phyloP scores from a whole-genome alignment of 305 asterid genomes.

The Fraxinus baroniana region DNA sequence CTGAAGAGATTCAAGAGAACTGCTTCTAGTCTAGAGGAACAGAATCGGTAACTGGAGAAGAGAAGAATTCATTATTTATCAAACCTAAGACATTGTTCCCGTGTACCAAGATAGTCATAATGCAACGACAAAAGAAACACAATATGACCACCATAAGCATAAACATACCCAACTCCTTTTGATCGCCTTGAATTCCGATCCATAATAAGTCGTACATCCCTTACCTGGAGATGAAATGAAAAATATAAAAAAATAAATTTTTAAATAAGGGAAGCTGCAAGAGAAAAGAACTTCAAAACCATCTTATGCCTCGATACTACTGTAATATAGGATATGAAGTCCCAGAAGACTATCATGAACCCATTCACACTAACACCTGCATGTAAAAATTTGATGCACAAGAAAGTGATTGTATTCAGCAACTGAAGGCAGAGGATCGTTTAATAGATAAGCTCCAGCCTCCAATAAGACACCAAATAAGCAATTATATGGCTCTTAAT shows the following conservation, averaged over 20 bases:
- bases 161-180: constrained; percentile 97
- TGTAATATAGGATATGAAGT: neutral
- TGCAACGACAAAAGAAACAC: neutral
- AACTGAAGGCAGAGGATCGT: neutral
- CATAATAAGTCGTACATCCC: constrained; percentile 95
- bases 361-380: neutral
- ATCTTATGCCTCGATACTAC: neutral
- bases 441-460: neutral
- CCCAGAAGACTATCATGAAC: neutral
- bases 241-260: constrained; percentile 8
- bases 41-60: constrained; percentile 15
- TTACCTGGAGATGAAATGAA: constrained; percentile 55
- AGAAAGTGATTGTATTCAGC: neutral
- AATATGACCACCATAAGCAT: constrained; percentile 1
- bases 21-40: constrained; percentile 7
- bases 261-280: neutral
- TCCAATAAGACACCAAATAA: neutral
- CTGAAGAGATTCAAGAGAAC: neutral
- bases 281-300: neutral
- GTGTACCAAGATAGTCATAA: neutral
- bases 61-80: neutral
- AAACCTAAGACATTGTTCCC: neutral
- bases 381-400: neutral
- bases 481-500: neutral
- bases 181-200: constrained; percentile 96